Conservation (phyloP, 2,329 filamentous ascomycete species). For the Aspergillus hiratsukae region DNA sequence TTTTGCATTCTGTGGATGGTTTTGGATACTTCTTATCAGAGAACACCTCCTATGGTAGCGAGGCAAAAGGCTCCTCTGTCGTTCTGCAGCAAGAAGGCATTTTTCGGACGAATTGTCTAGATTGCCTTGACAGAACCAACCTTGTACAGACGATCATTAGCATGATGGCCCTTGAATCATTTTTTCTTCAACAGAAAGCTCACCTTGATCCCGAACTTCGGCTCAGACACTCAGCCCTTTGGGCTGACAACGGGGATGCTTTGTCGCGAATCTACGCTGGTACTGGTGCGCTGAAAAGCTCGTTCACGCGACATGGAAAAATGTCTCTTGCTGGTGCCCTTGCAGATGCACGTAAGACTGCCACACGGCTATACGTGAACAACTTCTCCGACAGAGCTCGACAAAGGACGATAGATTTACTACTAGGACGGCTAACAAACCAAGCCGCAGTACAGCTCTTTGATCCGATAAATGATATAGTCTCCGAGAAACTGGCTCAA, state of each 20-base stretch:
- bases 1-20: slow-evolving; percentile 72
- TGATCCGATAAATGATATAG: slow-evolving; percentile 91
- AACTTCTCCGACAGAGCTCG: slow-evolving; percentile 92
- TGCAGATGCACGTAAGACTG: slow-evolving; percentile 92
- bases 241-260: slow-evolving; percentile 96
- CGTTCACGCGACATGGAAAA: slow-evolving; percentile 89
- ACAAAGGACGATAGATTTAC: slow-evolving; percentile 91
- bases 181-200: slow-evolving; percentile 68
- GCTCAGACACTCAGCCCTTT: slow-evolving; percentile 85
- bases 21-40: slow-evolving; percentile 93
- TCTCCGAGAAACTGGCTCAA: slow-evolving; percentile 69
- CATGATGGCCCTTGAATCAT: slow-evolving; percentile 83
- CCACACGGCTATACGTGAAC: slow-evolving; percentile 92
- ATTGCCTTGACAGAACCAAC: slow-evolving; percentile 94
- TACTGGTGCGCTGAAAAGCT: slow-evolving; percentile 91
- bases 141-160: slow-evolving; percentile 94
- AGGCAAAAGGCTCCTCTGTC: slow-evolving; percentile 50
- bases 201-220: slow-evolving; percentile 75
- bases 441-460: slow-evolving; percentile 81
- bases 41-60: slow-evolving; percentile 46
- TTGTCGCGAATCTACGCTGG: slow-evolving; percentile 94
- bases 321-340: slow-evolving; percentile 92
- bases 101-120: slow-evolving; percentile 92
- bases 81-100: slow-evolving; percentile 91
- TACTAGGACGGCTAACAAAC: slow-evolving; percentile 78